Evolutionary conservation across 805 yeast genomes (phyloP).

Genomic region (Cyberlindnera bimundalis): DNA sequence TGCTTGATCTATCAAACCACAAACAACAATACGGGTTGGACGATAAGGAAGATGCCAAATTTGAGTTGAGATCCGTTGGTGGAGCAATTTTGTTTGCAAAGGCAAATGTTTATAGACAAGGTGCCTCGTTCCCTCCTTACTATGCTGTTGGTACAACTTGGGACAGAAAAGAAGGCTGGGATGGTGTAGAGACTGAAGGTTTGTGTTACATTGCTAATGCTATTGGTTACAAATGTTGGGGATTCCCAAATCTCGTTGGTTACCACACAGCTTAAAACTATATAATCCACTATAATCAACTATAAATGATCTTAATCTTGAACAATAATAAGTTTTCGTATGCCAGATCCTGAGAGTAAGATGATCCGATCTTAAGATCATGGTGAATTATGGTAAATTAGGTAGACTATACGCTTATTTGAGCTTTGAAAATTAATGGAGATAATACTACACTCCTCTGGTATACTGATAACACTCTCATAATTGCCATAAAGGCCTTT

Average conservation of each 20-base stretch:
- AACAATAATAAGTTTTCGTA: no score
- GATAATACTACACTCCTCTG: no score
- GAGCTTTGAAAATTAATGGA: no score
- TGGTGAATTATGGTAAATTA: no score
- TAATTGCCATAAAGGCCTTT: no score
- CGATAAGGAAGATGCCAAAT: constrained; percentile 1
- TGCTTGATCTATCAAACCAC: constrained; percentile 12
- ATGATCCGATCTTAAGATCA: no score
- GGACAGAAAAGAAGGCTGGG: constrained; percentile 47
- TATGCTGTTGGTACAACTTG: constrained; percentile 44
- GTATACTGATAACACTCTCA: no score
- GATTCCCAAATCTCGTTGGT: constrained; percentile 40
- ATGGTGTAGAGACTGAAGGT: constrained; percentile 55
- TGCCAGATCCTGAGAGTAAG: no score
- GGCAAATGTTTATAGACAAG: constrained; percentile 42
- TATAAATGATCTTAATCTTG: no score
- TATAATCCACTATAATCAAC: no score
- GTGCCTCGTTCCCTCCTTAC: constrained; percentile 44
- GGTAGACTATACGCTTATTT: no score
- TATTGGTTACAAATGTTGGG: constrained; percentile 47
- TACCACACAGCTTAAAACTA: constrained; percentile 10
- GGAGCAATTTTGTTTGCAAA: constrained; percentile 47
- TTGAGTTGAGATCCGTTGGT: constrained; percentile 44
- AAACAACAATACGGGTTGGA: constrained; percentile 15
- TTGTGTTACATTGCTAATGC: constrained; percentile 44